Percentiles rank a stretch among this genome's conserved stretches.
phyloP scores from a whole-genome alignment of 495 filamentous ascomycete genomes.

The Chaetomium fimeti region DNA sequence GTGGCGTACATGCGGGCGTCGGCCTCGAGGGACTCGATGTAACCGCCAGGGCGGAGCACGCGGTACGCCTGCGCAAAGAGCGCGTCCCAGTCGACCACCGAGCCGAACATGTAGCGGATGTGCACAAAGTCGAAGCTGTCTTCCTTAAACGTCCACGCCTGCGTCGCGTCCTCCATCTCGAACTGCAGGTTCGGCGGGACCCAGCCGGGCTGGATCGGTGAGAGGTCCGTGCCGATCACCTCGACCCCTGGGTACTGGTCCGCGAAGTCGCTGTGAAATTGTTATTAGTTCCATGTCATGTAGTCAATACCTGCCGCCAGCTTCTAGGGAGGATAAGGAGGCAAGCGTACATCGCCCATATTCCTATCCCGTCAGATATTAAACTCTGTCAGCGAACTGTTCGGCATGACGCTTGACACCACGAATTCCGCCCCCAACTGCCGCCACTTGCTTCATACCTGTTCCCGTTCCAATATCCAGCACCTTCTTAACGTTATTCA shows the following conservation, averaged over 20 bases:
- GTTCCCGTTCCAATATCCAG: slow-evolving; percentile 67
- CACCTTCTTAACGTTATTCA: slow-evolving; percentile 42
- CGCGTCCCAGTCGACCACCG: slow-evolving; percentile 56
- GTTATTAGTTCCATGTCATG: too few species aligned
- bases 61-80: slow-evolving; percentile 42
- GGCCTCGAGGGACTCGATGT: slow-evolving; percentile 32
- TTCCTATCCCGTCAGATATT: slow-evolving; percentile 25
- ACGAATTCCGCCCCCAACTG: not conserved
- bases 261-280: slow-evolving; percentile 32
- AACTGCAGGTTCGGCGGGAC: slow-evolving; percentile 53
- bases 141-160: slow-evolving; percentile 51
- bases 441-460: slow-evolving; percentile 24
- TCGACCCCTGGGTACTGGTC: slow-evolving; percentile 54
- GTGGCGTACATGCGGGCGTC: slow-evolving; percentile 30
- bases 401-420: not conserved
- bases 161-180: slow-evolving; percentile 57
- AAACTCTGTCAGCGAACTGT: not conserved
- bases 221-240: slow-evolving; percentile 63
- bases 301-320: too few species aligned
- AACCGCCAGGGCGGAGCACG: slow-evolving; percentile 44
- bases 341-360: slow-evolving; percentile 43
- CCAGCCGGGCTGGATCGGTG: slow-evolving; percentile 54
- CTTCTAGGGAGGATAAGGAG: not conserved
- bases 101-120: slow-evolving; percentile 56
- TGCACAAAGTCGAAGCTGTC: slow-evolving; percentile 65